Conservation (phyloP, 306 rosid species). For the Delonix regia region DNA sequence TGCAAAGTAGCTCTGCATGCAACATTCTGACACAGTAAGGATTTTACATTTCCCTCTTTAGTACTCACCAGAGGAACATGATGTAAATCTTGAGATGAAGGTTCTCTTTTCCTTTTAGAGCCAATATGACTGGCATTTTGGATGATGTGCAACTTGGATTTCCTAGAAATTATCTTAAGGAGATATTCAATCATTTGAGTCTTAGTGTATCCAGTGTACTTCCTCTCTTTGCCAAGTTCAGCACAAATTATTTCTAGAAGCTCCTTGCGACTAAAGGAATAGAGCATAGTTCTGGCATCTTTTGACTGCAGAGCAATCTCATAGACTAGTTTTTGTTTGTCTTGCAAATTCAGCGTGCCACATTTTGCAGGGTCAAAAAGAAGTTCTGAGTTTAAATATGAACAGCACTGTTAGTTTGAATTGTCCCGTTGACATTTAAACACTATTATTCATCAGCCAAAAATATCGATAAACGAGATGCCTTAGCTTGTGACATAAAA, state of each 20-base stretch:
- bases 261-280: constrained; percentile 76
- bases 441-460: constrained; percentile 30
- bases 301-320: constrained; percentile 67
- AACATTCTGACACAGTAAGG: constrained; percentile 64
- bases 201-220: constrained; percentile 85
- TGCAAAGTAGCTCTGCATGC: constrained; percentile 78
- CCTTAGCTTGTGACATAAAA: constrained; percentile 18
- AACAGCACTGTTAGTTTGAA: constrained; percentile 29
- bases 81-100: constrained; percentile 43
- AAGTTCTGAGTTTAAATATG: constrained; percentile 51
- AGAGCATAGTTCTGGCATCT: constrained; percentile 71
- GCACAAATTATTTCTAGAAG: constrained; percentile 83
- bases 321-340: constrained; percentile 68
- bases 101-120: constrained; percentile 61
- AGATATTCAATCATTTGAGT: constrained; percentile 75
- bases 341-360: constrained; percentile 63
- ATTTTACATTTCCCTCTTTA: constrained; percentile 51
- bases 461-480: constrained; percentile 25
- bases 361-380: constrained; percentile 64
- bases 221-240: constrained; percentile 90
- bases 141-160: constrained; percentile 44
- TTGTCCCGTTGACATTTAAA: constrained; percentile 23
- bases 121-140: constrained; percentile 47
- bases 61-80: constrained; percentile 38
- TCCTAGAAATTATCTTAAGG: constrained; percentile 66